These are phyloP conservation scores for Selaginella moellendorffii DNA, from an alignment of 75 land plant genomes.

Conservation along the genomic window DNA sequence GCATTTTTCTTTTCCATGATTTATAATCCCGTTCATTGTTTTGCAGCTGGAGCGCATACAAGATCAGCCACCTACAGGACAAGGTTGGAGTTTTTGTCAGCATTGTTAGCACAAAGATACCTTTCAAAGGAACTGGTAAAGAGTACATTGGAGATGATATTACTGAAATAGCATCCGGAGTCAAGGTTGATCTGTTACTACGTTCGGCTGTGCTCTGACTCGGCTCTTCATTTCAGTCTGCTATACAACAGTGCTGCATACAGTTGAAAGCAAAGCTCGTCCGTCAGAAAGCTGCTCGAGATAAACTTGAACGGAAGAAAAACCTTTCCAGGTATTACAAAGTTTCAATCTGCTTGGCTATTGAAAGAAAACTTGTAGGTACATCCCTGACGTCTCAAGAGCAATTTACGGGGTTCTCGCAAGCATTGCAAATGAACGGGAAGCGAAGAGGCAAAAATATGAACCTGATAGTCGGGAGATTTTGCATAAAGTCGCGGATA, in stretches of 20 bases:
- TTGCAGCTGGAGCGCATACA: constrained; percentile 81
- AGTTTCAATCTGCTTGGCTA: too few relatives aligned
- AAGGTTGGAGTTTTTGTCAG: constrained; percentile 98
- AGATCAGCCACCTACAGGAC: constrained; percentile 90
- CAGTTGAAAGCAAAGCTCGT: constrained; percentile 82
- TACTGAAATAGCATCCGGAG: constrained; percentile 82
- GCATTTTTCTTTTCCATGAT: neutral
- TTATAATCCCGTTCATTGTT: neutral
- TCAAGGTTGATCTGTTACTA: constrained; percentile 47
- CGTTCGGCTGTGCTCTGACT: too few relatives aligned
- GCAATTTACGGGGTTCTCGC: constrained; percentile 58
- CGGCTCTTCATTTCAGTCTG: constrained; percentile 38
- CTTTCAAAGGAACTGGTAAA: constrained; percentile 98
- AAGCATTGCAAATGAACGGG: constrained; percentile 22
- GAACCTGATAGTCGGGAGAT: constrained; percentile 48
- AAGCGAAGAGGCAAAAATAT: constrained; percentile 35
- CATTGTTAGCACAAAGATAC: constrained; percentile 97
- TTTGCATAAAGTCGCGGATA: constrained; percentile 43
- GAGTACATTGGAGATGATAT: constrained; percentile 99
- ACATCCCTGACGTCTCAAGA: constrained; percentile 67
- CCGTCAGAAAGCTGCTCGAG: constrained; percentile 80
- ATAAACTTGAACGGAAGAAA: constrained; percentile 75
- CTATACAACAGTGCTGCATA: constrained; percentile 78
- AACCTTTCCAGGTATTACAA: constrained; percentile 53
- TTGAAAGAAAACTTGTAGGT: too few relatives aligned